phyloP scores from a whole-genome alignment of 2,329 filamentous ascomycete species.

The Rachicladosporium sp. region DNA sequence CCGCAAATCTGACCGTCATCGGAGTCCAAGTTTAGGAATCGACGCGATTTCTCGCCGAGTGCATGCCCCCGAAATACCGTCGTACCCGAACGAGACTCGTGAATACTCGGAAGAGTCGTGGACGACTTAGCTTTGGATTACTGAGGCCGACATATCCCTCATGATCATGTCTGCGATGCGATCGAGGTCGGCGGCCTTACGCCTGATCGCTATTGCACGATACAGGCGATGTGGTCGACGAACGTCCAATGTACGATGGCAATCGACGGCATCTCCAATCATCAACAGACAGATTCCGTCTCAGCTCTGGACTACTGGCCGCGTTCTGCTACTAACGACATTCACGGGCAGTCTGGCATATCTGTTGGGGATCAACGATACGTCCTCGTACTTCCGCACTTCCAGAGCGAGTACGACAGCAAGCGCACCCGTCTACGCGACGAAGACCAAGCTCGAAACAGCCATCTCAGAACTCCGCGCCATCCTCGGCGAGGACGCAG shows the following conservation, averaged over 20 bases:
- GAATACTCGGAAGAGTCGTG: too few species aligned
- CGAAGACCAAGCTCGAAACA: constrained; percentile 38
- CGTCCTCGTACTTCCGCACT: constrained; percentile 6
- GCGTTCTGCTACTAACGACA: constrained; percentile 36
- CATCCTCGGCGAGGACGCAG: constrained; percentile 44
- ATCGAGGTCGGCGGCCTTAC: too few species aligned
- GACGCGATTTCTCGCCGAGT: too few species aligned
- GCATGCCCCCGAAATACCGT: too few species aligned
- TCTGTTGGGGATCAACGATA: constrained; percentile 33
- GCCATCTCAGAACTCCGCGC: constrained; percentile 44
- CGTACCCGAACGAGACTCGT: too few species aligned
- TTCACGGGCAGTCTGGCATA: constrained; percentile 43
- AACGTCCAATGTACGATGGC: constrained; percentile 3
- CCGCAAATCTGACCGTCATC: too few species aligned
- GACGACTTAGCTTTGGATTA: too few species aligned
- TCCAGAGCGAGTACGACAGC: constrained; percentile 1
- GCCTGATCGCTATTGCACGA: too few species aligned
- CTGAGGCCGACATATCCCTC: too few species aligned
- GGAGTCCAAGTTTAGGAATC: too few species aligned
- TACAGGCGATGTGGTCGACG: too few species aligned
- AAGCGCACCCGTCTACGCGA: constrained; percentile 34
- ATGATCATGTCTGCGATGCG: too few species aligned
- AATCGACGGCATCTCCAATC: constrained; percentile 2
- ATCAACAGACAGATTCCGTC: background rate
- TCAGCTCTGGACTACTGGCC: constrained; percentile 35